Conservation (phyloP, 306 rosid species). For the Trichosanthes cucumerina region DNA sequence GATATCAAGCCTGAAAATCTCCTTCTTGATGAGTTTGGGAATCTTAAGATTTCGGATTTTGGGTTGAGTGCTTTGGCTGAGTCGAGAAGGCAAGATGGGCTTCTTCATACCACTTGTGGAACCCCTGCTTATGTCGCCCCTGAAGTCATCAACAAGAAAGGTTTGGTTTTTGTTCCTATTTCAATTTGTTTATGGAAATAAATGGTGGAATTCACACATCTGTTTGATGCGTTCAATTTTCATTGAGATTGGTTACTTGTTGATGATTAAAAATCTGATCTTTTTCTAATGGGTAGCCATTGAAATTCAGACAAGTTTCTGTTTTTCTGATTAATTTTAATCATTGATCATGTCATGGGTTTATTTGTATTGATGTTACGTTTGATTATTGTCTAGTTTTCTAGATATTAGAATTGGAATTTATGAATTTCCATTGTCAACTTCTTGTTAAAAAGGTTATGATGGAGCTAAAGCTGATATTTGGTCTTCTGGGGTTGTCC, state of each 20-base stretch:
- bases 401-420: not conserved
- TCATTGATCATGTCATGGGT: not conserved
- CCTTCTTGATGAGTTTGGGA: constrained; percentile 36
- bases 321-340: too few relatives aligned
- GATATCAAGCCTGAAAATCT: constrained; percentile 52
- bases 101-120: constrained; percentile 58
- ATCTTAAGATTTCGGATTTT: constrained; percentile 57
- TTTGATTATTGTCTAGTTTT: not conserved
- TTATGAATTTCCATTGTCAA: not conserved
- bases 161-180: not conserved
- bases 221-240: too few relatives aligned
- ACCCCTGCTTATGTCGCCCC: constrained; percentile 62
- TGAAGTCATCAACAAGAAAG: constrained; percentile 26
- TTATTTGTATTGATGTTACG: not conserved
- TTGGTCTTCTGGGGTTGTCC: constrained; percentile 75
- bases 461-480: constrained; percentile 63
- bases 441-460: constrained; percentile 44
- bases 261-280: not conserved
- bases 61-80: constrained; percentile 50
- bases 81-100: constrained; percentile 41
- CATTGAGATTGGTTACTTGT: too few relatives aligned
- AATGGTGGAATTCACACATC: not conserved
- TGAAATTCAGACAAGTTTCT: not conserved
- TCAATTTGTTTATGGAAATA: not conserved
- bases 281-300: too few relatives aligned